Evolutionary conservation across 139 green algal genomes (phyloP).

Genomic region (Chlamydomonas applanata): DNA sequence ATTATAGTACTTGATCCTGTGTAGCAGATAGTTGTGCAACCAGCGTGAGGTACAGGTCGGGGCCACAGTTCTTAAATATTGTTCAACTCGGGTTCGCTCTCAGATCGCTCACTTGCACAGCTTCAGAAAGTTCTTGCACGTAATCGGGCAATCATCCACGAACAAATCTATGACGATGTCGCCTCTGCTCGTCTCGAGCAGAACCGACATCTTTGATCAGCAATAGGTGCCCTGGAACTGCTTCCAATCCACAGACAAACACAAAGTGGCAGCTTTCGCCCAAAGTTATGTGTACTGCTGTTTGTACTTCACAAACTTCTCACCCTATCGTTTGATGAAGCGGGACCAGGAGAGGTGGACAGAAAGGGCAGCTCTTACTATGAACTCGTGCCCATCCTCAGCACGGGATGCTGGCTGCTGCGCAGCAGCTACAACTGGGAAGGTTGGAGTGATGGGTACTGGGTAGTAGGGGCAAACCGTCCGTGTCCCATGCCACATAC

Average conservation of each 20-base stretch:
- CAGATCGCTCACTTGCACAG: constrained; percentile 76
- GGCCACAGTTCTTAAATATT: neutral
- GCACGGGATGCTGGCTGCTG: no score
- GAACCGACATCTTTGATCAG: constrained; percentile 76
- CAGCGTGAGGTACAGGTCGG: neutral
- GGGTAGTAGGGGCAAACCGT: no score
- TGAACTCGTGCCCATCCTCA: no score
- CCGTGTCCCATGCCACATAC: no score
- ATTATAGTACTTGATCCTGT: constrained; percentile 93
- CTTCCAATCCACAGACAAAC: no score
- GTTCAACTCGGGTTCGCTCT: no score
- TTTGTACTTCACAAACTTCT: no score
- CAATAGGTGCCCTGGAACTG: neutral
- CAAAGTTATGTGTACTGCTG: neutral
- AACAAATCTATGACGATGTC: constrained; percentile 94
- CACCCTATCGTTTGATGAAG: no score
- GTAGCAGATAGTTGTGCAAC: neutral
- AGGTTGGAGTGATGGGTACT: no score
- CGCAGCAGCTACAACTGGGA: no score
- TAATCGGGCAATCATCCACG: constrained; percentile 75
- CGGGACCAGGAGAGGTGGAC: no score
- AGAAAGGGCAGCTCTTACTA: no score
- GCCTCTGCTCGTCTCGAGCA: constrained; percentile 93
- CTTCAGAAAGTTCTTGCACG: constrained; percentile 93
- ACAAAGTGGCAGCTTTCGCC: neutral